A percentile compares a stretch with the other conserved stretches of the same genome.
Evolutionary conservation across 345 rosid genomes (phyloP).

Genomic region (Anacardium occidentale): DNA sequence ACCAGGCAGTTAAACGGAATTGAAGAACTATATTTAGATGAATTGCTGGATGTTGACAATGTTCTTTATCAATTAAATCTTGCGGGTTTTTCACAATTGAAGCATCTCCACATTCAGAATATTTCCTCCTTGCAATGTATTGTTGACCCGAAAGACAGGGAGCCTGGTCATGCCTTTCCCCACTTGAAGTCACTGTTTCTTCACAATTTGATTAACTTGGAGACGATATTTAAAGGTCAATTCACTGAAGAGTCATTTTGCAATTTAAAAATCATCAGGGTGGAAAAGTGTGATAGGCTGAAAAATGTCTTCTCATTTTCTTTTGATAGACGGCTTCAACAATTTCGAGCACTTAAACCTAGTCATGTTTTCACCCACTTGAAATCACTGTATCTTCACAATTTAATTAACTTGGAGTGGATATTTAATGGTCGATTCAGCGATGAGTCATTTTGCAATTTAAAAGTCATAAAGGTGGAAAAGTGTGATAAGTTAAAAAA

Average conservation of each 20-base stretch:
- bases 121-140: not conserved
- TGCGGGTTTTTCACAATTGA: not conserved
- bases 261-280: conserved; percentile 15
- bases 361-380: too few relatives aligned
- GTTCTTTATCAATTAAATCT: not conserved
- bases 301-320: conserved; percentile 26
- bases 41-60: not conserved
- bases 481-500: conserved; percentile 24
- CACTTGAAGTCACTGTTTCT: conserved; percentile 18
- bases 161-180: not conserved
- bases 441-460: not conserved
- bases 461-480: conserved; percentile 19
- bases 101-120: conserved; percentile 4
- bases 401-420: conserved; percentile 19
- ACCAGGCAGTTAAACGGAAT: not conserved
- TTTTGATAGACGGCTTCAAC: not conserved
- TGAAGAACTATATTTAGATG: not conserved
- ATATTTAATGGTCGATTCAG: not conserved
- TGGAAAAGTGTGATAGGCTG: conserved; percentile 22
- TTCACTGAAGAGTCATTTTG: not conserved
- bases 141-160: not conserved
- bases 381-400: conserved; percentile 17
- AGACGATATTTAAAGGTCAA: conserved; percentile 15
- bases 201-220: conserved; percentile 10
- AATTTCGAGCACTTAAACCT: conserved; percentile 9